Conservation (phyloP, 2,329 filamentous ascomycete genomes). For the Pyricularia sp. region DNA sequence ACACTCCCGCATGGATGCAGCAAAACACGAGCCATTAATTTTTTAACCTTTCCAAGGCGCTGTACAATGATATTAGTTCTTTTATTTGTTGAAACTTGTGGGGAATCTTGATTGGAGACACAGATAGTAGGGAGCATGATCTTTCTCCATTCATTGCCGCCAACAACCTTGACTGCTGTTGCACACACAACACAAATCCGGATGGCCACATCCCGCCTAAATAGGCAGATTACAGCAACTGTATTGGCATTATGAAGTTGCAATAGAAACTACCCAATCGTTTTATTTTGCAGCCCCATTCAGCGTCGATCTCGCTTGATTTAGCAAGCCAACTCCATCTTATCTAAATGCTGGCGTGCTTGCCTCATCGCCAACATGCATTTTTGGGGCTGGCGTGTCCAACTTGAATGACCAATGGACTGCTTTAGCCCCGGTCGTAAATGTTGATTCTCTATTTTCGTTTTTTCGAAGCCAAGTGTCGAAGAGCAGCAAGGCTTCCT, state of each 20-base stretch:
- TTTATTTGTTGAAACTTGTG: background rate
- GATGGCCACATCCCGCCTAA: background rate
- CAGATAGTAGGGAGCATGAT: background rate
- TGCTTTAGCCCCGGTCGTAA: background rate
- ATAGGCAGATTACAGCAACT: background rate
- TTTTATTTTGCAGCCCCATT: background rate
- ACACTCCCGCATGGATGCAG: background rate
- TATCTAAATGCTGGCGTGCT: background rate
- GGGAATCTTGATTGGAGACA: background rate
- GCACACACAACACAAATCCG: background rate
- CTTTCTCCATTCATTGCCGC: background rate
- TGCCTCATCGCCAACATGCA: background rate
- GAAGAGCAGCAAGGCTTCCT: background rate
- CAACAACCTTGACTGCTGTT: background rate
- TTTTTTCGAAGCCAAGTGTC: background rate
- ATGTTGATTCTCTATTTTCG: background rate
- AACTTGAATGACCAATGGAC: background rate
- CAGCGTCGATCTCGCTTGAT: background rate
- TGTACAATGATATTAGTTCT: background rate
- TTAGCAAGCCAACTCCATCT: background rate
- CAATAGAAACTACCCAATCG: background rate
- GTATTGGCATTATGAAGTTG: background rate
- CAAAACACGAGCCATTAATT: background rate
- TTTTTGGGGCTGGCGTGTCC: background rate
- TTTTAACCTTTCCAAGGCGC: background rate